A percentile compares a stretch with the other conserved stretches of the same genome.
These are phyloP conservation scores for Pseudozyma pruni DNA, from an alignment of 1,284 basidiomycete genomes.

Conservation along the genomic window DNA sequence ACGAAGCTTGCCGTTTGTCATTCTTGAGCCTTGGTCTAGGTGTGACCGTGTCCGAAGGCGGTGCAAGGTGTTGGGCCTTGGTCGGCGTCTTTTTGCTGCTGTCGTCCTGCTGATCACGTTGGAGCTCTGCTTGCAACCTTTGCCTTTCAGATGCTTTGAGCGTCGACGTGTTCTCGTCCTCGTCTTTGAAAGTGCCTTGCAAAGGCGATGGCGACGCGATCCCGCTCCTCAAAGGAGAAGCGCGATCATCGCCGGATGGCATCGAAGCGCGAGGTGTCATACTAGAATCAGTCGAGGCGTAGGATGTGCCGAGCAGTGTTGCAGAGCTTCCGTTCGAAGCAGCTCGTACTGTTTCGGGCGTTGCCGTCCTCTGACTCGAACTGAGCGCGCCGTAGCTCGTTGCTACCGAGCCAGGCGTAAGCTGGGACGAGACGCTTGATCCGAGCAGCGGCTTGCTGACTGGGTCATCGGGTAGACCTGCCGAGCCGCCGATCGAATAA, in stretches of 20 bases:
- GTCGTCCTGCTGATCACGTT: conserved; percentile 5
- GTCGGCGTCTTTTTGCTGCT: conserved; percentile 28
- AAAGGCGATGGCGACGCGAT: not conserved
- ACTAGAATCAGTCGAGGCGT: conserved; percentile 50
- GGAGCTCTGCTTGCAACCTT: conserved; percentile 34
- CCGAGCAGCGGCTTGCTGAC: conserved; percentile 33
- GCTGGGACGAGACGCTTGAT: conserved; percentile 13
- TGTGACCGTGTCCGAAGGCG: conserved; percentile 8
- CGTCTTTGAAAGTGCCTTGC: conserved; percentile 7
- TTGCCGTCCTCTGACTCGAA: conserved; percentile 55
- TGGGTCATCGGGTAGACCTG: conserved; percentile 47
- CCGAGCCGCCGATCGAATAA: conserved; percentile 46
- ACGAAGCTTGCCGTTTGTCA: conserved; percentile 22
- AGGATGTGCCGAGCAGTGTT: conserved; percentile 21
- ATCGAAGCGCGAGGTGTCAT: conserved; percentile 43
- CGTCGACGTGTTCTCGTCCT: conserved; percentile 31
- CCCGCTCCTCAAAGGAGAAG: conserved; percentile 6
- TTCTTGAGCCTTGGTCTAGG: conserved; percentile 20
- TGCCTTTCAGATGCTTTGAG: conserved; percentile 52
- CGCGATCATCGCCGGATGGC: conserved; percentile 1
- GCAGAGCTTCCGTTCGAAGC: conserved; percentile 19
- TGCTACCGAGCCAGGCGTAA: conserved; percentile 7
- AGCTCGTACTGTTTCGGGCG: conserved; percentile 45
- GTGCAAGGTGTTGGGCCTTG: conserved; percentile 1
- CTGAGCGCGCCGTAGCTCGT: conserved; percentile 56